phyloP scores from a whole-genome alignment of 495 filamentous ascomycete genomes.

The Penicillium riverlandense region DNA sequence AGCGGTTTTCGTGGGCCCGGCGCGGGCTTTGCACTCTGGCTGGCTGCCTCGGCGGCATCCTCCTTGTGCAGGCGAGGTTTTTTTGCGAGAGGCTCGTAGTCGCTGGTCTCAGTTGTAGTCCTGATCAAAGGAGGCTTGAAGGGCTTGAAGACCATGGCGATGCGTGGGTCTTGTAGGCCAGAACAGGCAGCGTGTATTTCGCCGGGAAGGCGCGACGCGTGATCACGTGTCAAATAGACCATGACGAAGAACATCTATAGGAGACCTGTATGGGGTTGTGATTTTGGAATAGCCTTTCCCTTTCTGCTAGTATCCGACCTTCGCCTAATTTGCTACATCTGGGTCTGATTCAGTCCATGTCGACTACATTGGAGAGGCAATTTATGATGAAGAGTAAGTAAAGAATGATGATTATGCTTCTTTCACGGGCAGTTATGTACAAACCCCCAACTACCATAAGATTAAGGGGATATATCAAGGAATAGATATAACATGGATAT shows the following conservation, averaged over 20 bases:
- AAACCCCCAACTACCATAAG: constrained; percentile 1
- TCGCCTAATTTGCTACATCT: no score
- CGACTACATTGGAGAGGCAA: no score
- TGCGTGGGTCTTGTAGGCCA: background rate
- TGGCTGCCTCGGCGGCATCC: constrained; percentile 8
- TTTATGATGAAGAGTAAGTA: background rate
- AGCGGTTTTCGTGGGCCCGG: constrained; percentile 18
- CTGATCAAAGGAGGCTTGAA: constrained; percentile 39
- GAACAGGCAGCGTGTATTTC: background rate
- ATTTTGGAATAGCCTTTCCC: no score
- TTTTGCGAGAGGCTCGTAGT: constrained; percentile 17
- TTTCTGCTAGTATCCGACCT: no score
- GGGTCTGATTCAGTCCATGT: no score
- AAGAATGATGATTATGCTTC: constrained; percentile 2
- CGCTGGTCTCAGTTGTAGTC: constrained; percentile 10
- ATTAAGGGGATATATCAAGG: constrained; percentile 7
- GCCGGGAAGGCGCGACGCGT: constrained; percentile 11
- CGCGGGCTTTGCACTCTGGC: background rate
- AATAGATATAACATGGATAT: constrained; percentile 5
- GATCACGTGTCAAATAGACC: constrained; percentile 7
- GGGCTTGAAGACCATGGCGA: constrained; percentile 40
- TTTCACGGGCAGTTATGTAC: constrained; percentile 1
- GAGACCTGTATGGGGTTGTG: no score
- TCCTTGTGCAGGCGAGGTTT: constrained; percentile 21
- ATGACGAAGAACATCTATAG: no score